Base-by-base conservation (phyloP, 768 basidiomycete genomes). In the Leucogyrophana mollusca region DNA sequence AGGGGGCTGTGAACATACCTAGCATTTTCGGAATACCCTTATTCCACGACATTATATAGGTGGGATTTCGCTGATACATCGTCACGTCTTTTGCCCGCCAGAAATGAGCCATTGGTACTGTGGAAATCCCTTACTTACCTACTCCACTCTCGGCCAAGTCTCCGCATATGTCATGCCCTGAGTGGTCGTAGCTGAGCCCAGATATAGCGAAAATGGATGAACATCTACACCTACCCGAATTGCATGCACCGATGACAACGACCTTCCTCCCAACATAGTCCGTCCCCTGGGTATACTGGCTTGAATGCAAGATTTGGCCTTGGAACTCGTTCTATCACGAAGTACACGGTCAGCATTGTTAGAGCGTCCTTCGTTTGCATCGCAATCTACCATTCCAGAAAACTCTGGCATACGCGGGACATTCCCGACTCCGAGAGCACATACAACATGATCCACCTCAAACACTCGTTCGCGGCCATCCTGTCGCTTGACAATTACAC, bases 231-330 rank as follows among this genome's bases (percentile, higher is more conserved):
- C 22, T 50, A 78, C 77, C 78, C 33, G 83, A 83, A 37, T 77
- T 84, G 39, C 78, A 76, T 11, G 84, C 76, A 4, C 85, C 84
- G 7, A 88, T 67, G 6, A 87, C 71, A 4, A 86, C 70, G 3
- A 74, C 83, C 53, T 79, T 84, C 69, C 85, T 86, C 9, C 82
- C 82, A 9, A 54, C 47, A 54, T 77, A 73, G 6, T 73, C 76
- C 1, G 57, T 43, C 0, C 74, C 77, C 11, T 66, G 66, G 13
- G 65, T 75, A 57, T 78, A 77, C 18, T 70, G 51, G 2, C 69
- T 65, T 0, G 83, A 85, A 56, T 88, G 85, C 4, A 77, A 43
- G 6, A 78, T 52, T 16, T 68, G 53, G 8, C 85, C 82, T 51
- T 68, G 72, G 62, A 79, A 85, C 5, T 57, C 59, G 23, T 78